Evolutionary conservation across 495 filamentous ascomycete species (phyloP).

Genomic region (Talaromyces stipitatus): DNA sequence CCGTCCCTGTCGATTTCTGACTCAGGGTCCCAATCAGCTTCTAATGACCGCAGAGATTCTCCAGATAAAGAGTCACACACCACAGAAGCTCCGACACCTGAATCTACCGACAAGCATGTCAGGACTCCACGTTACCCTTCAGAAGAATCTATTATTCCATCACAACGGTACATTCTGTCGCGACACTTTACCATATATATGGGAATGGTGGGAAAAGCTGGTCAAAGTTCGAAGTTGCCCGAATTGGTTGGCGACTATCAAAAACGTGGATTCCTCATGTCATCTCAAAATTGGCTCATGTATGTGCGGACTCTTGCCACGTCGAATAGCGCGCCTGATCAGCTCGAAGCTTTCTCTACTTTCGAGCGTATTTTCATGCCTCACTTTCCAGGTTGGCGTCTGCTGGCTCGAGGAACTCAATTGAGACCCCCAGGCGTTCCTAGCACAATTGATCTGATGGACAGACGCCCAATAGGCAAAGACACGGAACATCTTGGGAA

Average conservation of each 20-base stretch:
- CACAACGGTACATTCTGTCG: constrained; percentile 52
- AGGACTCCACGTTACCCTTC: neutral
- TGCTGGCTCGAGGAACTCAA: constrained; percentile 23
- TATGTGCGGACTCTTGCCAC: constrained; percentile 42
- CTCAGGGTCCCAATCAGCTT: neutral
- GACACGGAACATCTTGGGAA: constrained; percentile 21
- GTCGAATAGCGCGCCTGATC: constrained; percentile 25
- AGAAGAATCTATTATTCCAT: constrained; percentile 33
- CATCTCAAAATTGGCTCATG: constrained; percentile 45
- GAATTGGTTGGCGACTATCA: constrained; percentile 43
- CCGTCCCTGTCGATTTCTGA: neutral
- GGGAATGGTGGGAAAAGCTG: constrained; percentile 39
- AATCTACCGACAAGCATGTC: neutral
- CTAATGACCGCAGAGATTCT: neutral
- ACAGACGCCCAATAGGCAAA: constrained; percentile 10
- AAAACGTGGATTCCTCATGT: constrained; percentile 57
- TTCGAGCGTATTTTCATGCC: constrained; percentile 72
- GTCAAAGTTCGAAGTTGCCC: constrained; percentile 38
- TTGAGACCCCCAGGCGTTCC: constrained; percentile 23
- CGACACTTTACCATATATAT: constrained; percentile 54
- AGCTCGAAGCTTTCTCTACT: constrained; percentile 50
- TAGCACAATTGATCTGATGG: constrained; percentile 17
- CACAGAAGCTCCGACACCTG: neutral
- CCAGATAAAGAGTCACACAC: neutral
- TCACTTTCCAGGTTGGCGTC: constrained; percentile 63